phyloP scores from a whole-genome alignment of 257 asterid species.

The Prunella vulgaris region DNA sequence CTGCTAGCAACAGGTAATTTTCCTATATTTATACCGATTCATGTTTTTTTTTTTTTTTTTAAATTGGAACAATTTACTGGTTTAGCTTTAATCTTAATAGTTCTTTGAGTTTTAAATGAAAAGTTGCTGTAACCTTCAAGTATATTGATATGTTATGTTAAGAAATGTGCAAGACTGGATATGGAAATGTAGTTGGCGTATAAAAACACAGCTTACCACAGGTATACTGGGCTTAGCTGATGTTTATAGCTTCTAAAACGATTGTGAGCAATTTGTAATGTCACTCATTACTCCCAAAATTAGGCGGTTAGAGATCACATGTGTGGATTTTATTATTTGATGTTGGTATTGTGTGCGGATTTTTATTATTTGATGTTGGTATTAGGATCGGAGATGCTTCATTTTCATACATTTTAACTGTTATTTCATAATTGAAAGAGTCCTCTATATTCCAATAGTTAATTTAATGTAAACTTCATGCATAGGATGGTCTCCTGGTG shows the following conservation, averaged over 20 bases:
- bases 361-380: slow-evolving; percentile 5
- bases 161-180: neutral
- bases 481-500: neutral
- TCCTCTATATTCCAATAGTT: neutral
- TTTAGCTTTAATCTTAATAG: slow-evolving; percentile 3
- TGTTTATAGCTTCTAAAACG: neutral
- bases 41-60: slow-evolving; percentile 1
- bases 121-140: neutral
- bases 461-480: neutral
- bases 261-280: neutral
- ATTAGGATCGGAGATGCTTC: neutral
- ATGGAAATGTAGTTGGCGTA: neutral
- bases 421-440: neutral
- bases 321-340: too few relatives aligned
- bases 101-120: neutral
- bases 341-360: too few relatives aligned
- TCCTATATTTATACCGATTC: neutral
- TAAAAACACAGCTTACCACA: slow-evolving; percentile 1
- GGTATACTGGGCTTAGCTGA: neutral
- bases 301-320: neutral
- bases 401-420: neutral
- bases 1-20: slow-evolving; percentile 58
- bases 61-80: neutral
- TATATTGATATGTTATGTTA: neutral
- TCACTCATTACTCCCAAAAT: neutral